Evolutionary conservation across 192 early-diverging fungal genomes (phyloP).

Genomic region (Backusella mclennaniae): DNA sequence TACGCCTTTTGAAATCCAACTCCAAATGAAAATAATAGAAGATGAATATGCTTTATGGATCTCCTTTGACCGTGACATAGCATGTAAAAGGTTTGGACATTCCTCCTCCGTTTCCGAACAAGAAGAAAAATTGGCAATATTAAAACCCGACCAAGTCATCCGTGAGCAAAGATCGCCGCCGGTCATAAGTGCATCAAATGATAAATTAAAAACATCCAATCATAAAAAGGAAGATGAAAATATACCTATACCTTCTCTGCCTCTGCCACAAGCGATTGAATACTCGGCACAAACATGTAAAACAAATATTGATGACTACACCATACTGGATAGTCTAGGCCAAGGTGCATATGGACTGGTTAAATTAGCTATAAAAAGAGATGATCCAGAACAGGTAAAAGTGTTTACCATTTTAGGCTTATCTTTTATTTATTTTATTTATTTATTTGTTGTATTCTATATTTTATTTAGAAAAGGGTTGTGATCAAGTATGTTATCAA

Average conservation of each 20-base stretch:
- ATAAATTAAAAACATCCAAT: background rate
- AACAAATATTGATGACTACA: constrained; percentile 56
- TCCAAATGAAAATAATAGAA: constrained; percentile 56
- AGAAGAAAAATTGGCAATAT: background rate
- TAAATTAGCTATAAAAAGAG: constrained; percentile 50
- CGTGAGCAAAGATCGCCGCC: background rate
- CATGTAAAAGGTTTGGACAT: constrained; percentile 33
- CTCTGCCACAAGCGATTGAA: background rate
- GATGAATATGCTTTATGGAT: constrained; percentile 61
- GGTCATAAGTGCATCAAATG: constrained; percentile 5
- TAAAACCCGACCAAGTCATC: background rate
- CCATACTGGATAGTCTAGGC: constrained; percentile 61
- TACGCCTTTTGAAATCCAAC: constrained; percentile 54
- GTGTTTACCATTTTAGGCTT: constrained; percentile 2
- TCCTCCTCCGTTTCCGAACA: background rate
- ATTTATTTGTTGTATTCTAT: background rate
- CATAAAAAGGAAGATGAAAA: background rate
- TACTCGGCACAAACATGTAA: constrained; percentile 48
- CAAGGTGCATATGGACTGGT: constrained; percentile 75
- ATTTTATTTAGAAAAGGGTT: constrained; percentile 37
- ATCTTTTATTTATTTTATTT: constrained; percentile 22
- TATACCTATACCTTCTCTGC: background rate
- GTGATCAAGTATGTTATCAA: constrained; percentile 77
- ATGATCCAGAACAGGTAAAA: constrained; percentile 46
- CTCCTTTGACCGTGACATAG: constrained; percentile 54